Percentiles rank a stretch among this genome's conserved stretches.
Conservation (phyloP, 306 rosid genomes). For the Dalbergia oliveri region DNA sequence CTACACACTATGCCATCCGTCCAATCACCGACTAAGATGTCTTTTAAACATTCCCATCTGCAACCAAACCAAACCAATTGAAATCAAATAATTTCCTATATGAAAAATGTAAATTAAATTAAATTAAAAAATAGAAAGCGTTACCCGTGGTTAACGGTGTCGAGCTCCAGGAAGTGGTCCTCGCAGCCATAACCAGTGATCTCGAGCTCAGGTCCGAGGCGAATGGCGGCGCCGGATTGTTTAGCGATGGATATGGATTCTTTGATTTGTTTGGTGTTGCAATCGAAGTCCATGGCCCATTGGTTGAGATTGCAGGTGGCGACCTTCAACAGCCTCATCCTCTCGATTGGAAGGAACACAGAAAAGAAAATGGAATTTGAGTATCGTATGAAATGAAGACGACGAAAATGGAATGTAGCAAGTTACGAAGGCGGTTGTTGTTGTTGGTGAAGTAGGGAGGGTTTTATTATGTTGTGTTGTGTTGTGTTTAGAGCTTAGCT, state of each 20-base stretch:
- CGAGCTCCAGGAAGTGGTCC: conserved; percentile 97
- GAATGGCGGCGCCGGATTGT: conserved; percentile 75
- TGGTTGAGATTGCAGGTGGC: conserved; percentile 96
- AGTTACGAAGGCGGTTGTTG: neutral
- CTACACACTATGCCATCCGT: conserved; percentile 91
- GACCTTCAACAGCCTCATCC: conserved; percentile 88
- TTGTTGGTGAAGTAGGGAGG: neutral
- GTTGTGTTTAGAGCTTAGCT: conserved; percentile 22
- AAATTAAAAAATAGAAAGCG: neutral
- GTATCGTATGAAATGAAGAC: neutral
- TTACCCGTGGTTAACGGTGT: conserved; percentile 84
- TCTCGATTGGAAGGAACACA: neutral
- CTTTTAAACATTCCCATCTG: conserved; percentile 98
- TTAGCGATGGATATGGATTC: conserved; percentile 72
- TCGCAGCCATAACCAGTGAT: conserved; percentile 96
- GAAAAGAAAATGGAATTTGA: no score
- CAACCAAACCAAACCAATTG: conserved; percentile 33
- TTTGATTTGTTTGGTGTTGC: conserved; percentile 73
- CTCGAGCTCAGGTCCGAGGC: conserved; percentile 98
- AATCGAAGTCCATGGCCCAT: conserved; percentile 98
- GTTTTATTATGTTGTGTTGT: neutral
- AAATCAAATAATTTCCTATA: neutral
- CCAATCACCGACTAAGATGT: conserved; percentile 81
- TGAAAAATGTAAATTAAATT: neutral
- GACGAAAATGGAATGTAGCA: neutral